Evolutionary conservation across 345 rosid species (phyloP), one percentile per base, ranked within the genome.

Genomic region (Camelina neglecta): DNA sequence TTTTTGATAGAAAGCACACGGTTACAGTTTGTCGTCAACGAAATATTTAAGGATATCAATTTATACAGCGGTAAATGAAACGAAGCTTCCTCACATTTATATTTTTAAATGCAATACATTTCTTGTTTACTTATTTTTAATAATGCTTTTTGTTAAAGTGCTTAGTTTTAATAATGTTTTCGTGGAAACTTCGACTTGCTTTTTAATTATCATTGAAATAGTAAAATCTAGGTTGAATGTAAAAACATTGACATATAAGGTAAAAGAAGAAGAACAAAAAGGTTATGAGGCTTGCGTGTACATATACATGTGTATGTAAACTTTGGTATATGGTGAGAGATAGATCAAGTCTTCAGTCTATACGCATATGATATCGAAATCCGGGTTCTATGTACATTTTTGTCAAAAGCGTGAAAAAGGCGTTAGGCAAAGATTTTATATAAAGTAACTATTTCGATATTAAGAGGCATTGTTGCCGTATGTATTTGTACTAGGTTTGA

Each of bases 371-470:
- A 26, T 54, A 63, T 73, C 57, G 36, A 55, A 33, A 73, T 55
- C 39, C 57, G 71, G 64, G 71, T 13, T 65, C 38, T 54, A 44
- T 64, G 77, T 64, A 33, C 71, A 73, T 55, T 73, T 64, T 55
- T 44, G 71, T 65, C 77, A 73, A 73, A 62, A 72, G 51, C 7
- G 50, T 50, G 48, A 5, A 12, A 60, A 71, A 26, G 39, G 31
- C 1, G 55, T 42, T 63, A 53, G 70, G 70, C 70, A 8, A 63
- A 53, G 55, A 63, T 73, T 42, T 29, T 12, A 29, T 7, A 63
- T 41, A 73, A 62, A 73, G 70, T 63, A 53, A 38, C 8, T 62
- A 24, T 62, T 61, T 39, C 15, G 4, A 61, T 61, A 60, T 49
- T 4, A 23, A 23, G 60, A 13, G 42, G 18, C 13, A 29, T 11